Evolutionary conservation across 495 filamentous ascomycete genomes (phyloP), one percentile per base, ranked within the genome.

Genomic region (Sporormia fimetaria): DNA sequence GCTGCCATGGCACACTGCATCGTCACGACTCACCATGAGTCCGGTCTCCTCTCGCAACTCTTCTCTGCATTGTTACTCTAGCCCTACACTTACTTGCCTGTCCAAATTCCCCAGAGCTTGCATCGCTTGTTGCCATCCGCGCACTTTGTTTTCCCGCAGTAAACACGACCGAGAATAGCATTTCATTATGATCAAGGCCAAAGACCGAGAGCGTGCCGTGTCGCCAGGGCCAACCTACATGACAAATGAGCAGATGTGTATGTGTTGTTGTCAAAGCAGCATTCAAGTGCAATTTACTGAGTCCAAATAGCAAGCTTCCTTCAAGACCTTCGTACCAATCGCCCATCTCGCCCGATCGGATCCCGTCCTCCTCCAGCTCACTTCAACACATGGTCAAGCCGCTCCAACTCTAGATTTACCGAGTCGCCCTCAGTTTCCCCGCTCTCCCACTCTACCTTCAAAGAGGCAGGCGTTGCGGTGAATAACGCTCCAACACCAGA

Each of bases 191-290:
- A 42, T 44, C 53, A 52, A 51, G 32, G 23, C 51, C 22, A 55
- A 51, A 26, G 50, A 51, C 35, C 53, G 43, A 42, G 59, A 60
- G 21, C 37, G 44, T 21, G 33, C 44, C 6, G 22, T 36, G 30
- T 33, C 80, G 46, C 78, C 83, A 16, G 76, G 76, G 25, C 79
- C 82, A 17, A 70, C 74, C 26, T 92, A 83, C 64, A 94, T 94
- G 87, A 76, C 76, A 24, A 76, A 75, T 57, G 77, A 87, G 31
- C 85, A 94, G 63, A 79, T 92, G 59, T 81, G 87, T 94, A 65
- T 68, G 74, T 25, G 37, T 52, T 30, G 10, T 54, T 52, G 40
- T 52, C 56, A 58, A 58, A 51, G 42, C 36, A 11, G 45, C 49
- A 45, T 44, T 54, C 29, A 26, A 37, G 37, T 44, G 37, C 34